Percentiles rank a stretch among this genome's conserved stretches.
phyloP scores from a whole-genome alignment of 495 filamentous ascomycete species.

The Tuber magnatum region DNA sequence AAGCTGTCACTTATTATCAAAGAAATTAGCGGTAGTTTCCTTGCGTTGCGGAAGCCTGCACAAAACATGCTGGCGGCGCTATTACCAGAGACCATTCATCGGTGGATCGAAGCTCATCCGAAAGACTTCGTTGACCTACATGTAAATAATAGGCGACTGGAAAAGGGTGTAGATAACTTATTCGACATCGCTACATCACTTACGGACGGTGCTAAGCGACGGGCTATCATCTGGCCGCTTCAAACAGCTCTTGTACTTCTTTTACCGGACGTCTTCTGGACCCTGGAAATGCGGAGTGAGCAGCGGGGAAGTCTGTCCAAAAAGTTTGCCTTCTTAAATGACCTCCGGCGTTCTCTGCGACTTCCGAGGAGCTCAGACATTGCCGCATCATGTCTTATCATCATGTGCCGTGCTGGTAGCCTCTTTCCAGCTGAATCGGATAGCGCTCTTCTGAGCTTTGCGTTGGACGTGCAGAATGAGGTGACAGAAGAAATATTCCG shows the following conservation, averaged over 20 bases:
- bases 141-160: constrained; percentile 51
- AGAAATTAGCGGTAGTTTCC: constrained; percentile 56
- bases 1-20: constrained; percentile 56
- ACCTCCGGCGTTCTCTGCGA: constrained; percentile 52
- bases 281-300: constrained; percentile 55
- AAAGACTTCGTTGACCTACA: constrained; percentile 57
- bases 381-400: constrained; percentile 56
- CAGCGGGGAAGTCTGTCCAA: constrained; percentile 53
- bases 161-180: constrained; percentile 56
- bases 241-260: constrained; percentile 56
- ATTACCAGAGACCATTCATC: constrained; percentile 52
- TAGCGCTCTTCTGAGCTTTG: constrained; percentile 56
- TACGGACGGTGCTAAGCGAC: constrained; percentile 49
- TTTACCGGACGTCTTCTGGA: constrained; percentile 58
- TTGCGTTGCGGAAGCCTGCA: constrained; percentile 55
- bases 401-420: constrained; percentile 53
- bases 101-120: constrained; percentile 58
- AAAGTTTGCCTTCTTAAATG: constrained; percentile 57
- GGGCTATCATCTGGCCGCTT: constrained; percentile 53
- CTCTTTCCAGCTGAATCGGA: constrained; percentile 56
- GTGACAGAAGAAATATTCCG: constrained; percentile 57
- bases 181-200: constrained; percentile 58
- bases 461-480: constrained; percentile 60
- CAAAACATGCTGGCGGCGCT: constrained; percentile 57
- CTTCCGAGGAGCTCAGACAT: constrained; percentile 50